Conservation (phyloP, 108 stramenopile genomes). For the Cyclotella atomus region DNA sequence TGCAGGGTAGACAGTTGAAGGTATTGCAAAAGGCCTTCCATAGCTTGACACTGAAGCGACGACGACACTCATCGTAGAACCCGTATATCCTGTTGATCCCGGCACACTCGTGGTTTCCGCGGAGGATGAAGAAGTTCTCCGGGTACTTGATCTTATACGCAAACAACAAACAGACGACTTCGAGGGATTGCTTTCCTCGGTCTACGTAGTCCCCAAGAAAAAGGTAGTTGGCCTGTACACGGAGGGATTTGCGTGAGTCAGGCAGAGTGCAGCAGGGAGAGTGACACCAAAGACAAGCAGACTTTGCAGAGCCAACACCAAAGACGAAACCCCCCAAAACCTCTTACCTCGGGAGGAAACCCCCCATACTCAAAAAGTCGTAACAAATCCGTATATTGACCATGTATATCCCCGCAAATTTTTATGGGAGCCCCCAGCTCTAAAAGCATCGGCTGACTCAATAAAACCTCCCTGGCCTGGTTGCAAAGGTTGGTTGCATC, state of each 20-base stretch:
- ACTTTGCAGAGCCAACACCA: neutral
- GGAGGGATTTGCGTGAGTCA: neutral
- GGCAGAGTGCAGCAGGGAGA: neutral
- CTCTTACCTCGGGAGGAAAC: slow-evolving; percentile 93
- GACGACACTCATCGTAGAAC: slow-evolving; percentile 99
- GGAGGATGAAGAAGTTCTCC: slow-evolving; percentile 98
- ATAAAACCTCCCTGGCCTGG: slow-evolving; percentile 92
- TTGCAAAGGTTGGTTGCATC: slow-evolving; percentile 88
- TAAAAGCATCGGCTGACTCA: slow-evolving; percentile 96
- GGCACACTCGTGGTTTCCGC: slow-evolving; percentile 99
- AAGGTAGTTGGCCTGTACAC: slow-evolving; percentile 92
- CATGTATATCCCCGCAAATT: slow-evolving; percentile 99
- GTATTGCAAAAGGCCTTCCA: slow-evolving; percentile 99
- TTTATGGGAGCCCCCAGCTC: slow-evolving; percentile 99
- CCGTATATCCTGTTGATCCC: slow-evolving; percentile 99
- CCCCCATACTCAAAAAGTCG: slow-evolving; percentile 98
- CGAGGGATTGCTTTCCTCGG: slow-evolving; percentile 95
- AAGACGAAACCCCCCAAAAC: slow-evolving; percentile 10
- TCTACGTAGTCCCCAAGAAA: slow-evolving; percentile 99
- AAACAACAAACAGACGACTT: slow-evolving; percentile 95
- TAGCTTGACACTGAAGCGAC: slow-evolving; percentile 97
- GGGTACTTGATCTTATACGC: slow-evolving; percentile 99
- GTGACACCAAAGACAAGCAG: neutral
- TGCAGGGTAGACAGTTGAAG: slow-evolving; percentile 99
- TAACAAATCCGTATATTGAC: slow-evolving; percentile 98